phyloP scores from a whole-genome alignment of 129 eudicot species.

The Gnaphalium uliginosum region DNA sequence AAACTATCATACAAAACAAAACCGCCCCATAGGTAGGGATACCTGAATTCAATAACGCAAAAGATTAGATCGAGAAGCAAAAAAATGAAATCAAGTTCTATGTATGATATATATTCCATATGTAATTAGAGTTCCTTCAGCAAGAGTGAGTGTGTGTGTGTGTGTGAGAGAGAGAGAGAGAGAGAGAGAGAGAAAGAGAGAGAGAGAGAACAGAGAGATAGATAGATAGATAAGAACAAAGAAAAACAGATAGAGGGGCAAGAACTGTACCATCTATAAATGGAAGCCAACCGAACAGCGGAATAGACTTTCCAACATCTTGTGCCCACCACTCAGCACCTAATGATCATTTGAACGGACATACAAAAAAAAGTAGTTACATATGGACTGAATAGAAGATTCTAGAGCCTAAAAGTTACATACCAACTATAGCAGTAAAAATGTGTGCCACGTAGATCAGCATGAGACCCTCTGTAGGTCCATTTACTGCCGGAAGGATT shows the following conservation, averaged over 20 bases:
- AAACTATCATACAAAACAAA: slow-evolving; percentile 59
- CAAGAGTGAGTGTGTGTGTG: background rate
- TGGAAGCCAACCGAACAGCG: slow-evolving; percentile 86
- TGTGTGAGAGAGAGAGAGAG: background rate
- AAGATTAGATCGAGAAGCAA: slow-evolving; percentile 15
- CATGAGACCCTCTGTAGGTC: slow-evolving; percentile 98
- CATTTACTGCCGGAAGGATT: slow-evolving; percentile 89
- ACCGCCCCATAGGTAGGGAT: slow-evolving; percentile 64
- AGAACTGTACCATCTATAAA: slow-evolving; percentile 54
- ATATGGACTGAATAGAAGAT: background rate
- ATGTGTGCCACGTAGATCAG: slow-evolving; percentile 77
- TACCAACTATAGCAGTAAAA: slow-evolving; percentile 90
- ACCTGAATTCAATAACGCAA: slow-evolving; percentile 46
- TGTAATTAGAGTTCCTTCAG: too few relatives aligned
- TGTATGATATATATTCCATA: background rate
- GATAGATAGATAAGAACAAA: background rate
- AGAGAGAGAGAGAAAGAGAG: background rate
- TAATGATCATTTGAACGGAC: slow-evolving; percentile 11
- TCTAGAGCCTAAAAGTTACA: slow-evolving; percentile 8
- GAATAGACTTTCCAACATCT: slow-evolving; percentile 74
- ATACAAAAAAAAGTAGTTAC: background rate
- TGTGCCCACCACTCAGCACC: slow-evolving; percentile 99
- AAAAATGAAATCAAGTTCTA: background rate
- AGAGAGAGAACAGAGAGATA: background rate
- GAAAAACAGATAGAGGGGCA: background rate